phyloP scores from a whole-genome alignment of 169 alveolate species.

The Cardiosporidium cionae region DNA sequence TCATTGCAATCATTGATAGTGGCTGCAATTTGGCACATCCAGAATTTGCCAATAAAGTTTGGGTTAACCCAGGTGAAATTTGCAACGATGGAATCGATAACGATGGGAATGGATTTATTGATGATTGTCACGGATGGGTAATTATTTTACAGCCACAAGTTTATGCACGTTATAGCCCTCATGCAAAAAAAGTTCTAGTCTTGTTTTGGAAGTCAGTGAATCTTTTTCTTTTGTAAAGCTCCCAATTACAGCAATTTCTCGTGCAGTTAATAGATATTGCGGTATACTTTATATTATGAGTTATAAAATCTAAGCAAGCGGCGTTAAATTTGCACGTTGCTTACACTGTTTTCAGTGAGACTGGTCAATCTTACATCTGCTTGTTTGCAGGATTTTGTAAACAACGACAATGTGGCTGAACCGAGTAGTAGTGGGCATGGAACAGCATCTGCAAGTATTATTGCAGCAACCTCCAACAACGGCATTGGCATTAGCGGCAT shows the following conservation, averaged over 20 bases:
- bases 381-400: conserved; percentile 24
- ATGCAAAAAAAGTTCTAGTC: no score
- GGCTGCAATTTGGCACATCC: conserved; percentile 52
- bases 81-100: conserved; percentile 50
- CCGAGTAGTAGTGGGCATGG: conserved; percentile 50
- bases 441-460: conserved; percentile 49
- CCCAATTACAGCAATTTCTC: no score
- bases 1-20: conserved; percentile 53
- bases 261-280: no score
- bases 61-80: conserved; percentile 52
- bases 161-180: no score
- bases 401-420: conserved; percentile 30
- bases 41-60: conserved; percentile 34
- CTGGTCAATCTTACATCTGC: no score
- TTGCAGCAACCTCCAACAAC: conserved; percentile 45
- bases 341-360: no score
- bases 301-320: no score
- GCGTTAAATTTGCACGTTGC: no score
- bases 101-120: conserved; percentile 52
- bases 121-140: conserved; percentile 52
- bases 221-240: no score
- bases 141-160: no score
- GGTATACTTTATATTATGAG: no score
- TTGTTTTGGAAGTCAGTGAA: no score
- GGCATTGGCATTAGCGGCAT: conserved; percentile 41